Base-by-base conservation (phyloP, 192 early-diverging fungal genomes). In the Kickxella alabastrina region DNA sequence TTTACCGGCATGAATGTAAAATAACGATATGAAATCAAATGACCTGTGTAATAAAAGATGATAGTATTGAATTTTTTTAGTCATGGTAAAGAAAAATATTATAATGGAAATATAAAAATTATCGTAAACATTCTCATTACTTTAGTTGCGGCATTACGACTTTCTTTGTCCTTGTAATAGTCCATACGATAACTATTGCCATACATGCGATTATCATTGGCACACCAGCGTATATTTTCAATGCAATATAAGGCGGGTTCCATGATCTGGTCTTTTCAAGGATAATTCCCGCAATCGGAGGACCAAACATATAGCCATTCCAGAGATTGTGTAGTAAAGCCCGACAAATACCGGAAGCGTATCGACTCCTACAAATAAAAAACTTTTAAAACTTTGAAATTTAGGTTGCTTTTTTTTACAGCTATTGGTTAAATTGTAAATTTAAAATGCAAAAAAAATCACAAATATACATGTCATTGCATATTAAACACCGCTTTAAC, bases 311-410 rank as follows among this genome's bases (percentile, higher is more conserved):
- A 37, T 65, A 75, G 46, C 65, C 72, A 19, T 24, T 8, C 72
- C 72, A 9, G 72, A 58, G 35, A 68, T 37, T 3, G 72, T 68
- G 53, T 68, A 75, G 34, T 68, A 68, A 8, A 68, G 57, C 10
- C 72, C 72, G 17, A 75, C 72, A 41, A 75, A 64, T 10, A 75
- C 71, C 4, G 71, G 64, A 55, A 75, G 48, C 23, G 64, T 52
- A 39, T 75, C 56, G 6, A 75, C 71, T 4, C 71, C 71, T 75
- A 75, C 50, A 56, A 43, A 23, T 21, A 43, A 43, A 6, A 43
- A 43, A 38, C 21, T 43, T 43, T 43, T 23, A 43, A 21, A n/a
- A n/a, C n/a, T n/a, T n/a, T n/a, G n/a, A n/a, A n/a, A n/a, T n/a
- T n/a, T n/a, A n/a, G n/a, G n/a, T n/a, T n/a, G 31, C 12, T 32